Base-by-base conservation (phyloP, 1,284 basidiomycete genomes). In the Cerrena zonata region DNA sequence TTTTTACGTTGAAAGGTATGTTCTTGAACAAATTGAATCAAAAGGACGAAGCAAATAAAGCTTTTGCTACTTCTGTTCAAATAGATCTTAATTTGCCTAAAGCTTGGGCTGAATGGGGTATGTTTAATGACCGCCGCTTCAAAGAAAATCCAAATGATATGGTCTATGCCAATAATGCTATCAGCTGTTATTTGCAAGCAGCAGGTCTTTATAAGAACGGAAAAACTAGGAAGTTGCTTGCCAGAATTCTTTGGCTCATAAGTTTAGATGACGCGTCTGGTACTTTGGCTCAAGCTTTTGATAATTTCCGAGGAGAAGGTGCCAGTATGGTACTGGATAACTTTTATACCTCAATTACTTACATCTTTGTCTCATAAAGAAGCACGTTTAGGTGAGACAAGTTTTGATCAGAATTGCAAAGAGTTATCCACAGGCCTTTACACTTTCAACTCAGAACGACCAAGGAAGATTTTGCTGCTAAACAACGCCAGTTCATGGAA, bases 241-340 rank as follows among this genome's bases (percentile, higher is more conserved):
- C 91, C 26, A 86, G 97, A 2, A 87, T 99, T 5, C 76, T 99
- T 13, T 99, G 96, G 96, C 74, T 99, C n/a, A 78, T 99, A 41
- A 93, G 91, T 61, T 77, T 97, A 36, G 96, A 99, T 66, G 95
- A 99, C 60, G 75, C 70, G 21, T 74, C 76, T 23, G 72, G 79
- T 50, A 83, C 84, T 0, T 89, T 98, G 50, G 87, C 91, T 22
- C 84, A 87, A 54, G 91, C 93, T 1, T 99, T 99, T 62, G 95
- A 99, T 62, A 88, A 84, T 37, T 98, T 95, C 74, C 94, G 94
- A 67, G 96, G 96, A 53, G 96, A 99, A 61, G 84, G 91, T 5
- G 94, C n/a, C 94, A 11, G 90, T 91, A 58, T 99, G 96, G 96
- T 97, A 94, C 70, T 99, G 96, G 96, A 96, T 99, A 61, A 91